Conservation (phyloP, 1,284 basidiomycete species). For the Erythrobasidium hasegawianum region DNA sequence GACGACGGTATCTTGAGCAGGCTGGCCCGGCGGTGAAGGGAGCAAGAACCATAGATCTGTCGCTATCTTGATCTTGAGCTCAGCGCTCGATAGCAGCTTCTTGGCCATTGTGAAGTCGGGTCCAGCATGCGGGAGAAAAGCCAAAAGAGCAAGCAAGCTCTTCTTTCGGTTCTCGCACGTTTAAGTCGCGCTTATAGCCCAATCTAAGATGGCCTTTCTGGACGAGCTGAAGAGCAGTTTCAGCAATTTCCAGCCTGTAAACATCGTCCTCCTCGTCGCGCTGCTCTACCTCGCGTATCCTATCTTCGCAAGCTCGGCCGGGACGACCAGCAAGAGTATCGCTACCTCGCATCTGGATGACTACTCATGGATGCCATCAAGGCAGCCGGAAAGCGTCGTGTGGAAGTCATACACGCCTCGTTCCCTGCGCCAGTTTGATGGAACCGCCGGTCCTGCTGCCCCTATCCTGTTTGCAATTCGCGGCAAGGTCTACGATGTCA, state of each 20-base stretch:
- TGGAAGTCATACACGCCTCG: slow-evolving; percentile 44
- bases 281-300: slow-evolving; percentile 33
- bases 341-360: slow-evolving; percentile 26
- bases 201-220: background rate
- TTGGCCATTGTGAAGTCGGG: slow-evolving; percentile 15
- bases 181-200: background rate
- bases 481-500: slow-evolving; percentile 45
- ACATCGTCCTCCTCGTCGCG: slow-evolving; percentile 36
- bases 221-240: slow-evolving; percentile 13
- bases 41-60: slow-evolving; percentile 30
- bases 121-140: background rate
- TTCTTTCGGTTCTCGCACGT: no score
- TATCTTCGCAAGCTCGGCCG: slow-evolving; percentile 36
- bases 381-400: slow-evolving; percentile 35
- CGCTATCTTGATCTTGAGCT: slow-evolving; percentile 26
- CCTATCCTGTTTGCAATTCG: slow-evolving; percentile 43
- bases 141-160: background rate
- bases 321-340: slow-evolving; percentile 24
- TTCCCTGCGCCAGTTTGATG: slow-evolving; percentile 40
- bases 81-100: slow-evolving; percentile 20
- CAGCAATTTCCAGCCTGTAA: slow-evolving; percentile 35
- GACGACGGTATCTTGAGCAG: slow-evolving; percentile 29
- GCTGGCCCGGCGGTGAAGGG: slow-evolving; percentile 24
- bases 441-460: slow-evolving; percentile 17
- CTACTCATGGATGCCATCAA: slow-evolving; percentile 43